Evolutionary conservation across 176 grass and related monocot genomes (phyloP), one percentile per base, ranked within the genome.

Genomic region (Neostapfia colusana): DNA sequence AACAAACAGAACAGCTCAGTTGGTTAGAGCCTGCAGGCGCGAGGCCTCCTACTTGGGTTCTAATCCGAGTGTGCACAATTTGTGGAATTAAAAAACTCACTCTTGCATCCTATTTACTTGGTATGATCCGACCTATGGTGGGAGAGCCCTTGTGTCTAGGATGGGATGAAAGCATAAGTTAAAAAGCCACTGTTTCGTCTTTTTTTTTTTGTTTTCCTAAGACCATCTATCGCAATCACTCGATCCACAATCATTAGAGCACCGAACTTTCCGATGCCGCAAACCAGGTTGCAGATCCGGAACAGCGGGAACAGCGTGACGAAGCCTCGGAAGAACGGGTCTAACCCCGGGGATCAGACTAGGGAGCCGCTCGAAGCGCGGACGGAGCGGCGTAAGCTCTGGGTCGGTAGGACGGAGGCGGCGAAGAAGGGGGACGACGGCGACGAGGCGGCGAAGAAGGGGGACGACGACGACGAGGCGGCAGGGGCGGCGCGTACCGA

Each of bases 401-500:
- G 24, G 7, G 14, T 4, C 44, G 9, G 26, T 14, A 51, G 35
- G 26, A 50, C 13, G 46, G 13, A 18, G 31, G 31, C 31, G 3
- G 31, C 38, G 38, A 8, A 40, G 38, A 40, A 5, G 38, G n/a
- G n/a, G n/a, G n/a, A n/a, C n/a, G n/a, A n/a, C 7, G 11, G 9
- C 6, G 2, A 25, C n/a, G 51, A 6, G 21, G n/a, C 3, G 4
- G 5, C 51, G 25, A 26, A 28, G 4, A 18, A 8, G 10, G 27
- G 70, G 15, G 13, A 62, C 12, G 41, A 36, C 7, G 11, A 16
- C 7, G 2, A 18, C 21, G 53, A 6, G n/a, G 35, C 0, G 11
- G 20, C 14, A 7, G 42, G 37, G 8, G 25, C 42, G 24, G 63
- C 20, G 40, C 58, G 73, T 82, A 99, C 96, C 96, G 86, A 51